Percentiles rank a stretch among this genome's conserved stretches.
phyloP scores from a whole-genome alignment of 495 filamentous ascomycete species.

The Hamigera avellanea region DNA sequence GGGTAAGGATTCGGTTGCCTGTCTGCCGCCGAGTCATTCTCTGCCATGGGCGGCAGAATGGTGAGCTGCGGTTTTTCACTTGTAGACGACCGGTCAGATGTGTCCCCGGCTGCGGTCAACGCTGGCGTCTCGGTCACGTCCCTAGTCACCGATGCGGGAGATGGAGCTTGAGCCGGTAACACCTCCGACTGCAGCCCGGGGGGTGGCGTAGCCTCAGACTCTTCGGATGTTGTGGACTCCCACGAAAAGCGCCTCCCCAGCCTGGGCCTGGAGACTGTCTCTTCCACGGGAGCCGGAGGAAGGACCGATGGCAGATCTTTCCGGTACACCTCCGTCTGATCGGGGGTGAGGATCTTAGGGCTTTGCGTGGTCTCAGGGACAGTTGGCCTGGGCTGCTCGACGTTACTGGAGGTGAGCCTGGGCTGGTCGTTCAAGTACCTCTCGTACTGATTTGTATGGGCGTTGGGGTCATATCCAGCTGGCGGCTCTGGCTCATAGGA shows the following conservation, averaged over 20 bases:
- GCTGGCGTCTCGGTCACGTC: background rate
- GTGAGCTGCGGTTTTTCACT: conserved; percentile 15
- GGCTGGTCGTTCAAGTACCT: too few relatives aligned
- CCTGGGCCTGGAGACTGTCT: conserved; percentile 12
- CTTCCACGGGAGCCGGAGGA: conserved; percentile 1
- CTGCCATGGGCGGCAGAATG: conserved; percentile 10
- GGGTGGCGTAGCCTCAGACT: conserved; percentile 4
- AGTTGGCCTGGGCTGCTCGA: too few relatives aligned
- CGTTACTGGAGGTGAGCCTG: too few relatives aligned
- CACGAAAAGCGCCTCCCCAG: conserved; percentile 30
- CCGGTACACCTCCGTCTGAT: too few relatives aligned
- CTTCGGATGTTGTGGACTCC: conserved; percentile 21
- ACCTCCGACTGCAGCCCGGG: too few relatives aligned
- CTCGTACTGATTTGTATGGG: too few relatives aligned
- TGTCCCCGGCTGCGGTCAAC: background rate
- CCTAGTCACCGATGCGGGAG: too few relatives aligned
- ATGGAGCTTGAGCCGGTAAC: too few relatives aligned
- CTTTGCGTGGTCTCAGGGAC: too few relatives aligned
- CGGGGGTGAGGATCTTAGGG: conserved; percentile 2
- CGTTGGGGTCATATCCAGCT: too few relatives aligned
- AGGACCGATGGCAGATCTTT: background rate
- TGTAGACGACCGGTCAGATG: background rate
- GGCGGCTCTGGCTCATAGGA: conserved; percentile 14
- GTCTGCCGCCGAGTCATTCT: conserved; percentile 5
- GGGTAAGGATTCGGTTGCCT: conserved; percentile 1